Conservation (phyloP, 73 alveolate species). For the Tetrahymena borealis region DNA sequence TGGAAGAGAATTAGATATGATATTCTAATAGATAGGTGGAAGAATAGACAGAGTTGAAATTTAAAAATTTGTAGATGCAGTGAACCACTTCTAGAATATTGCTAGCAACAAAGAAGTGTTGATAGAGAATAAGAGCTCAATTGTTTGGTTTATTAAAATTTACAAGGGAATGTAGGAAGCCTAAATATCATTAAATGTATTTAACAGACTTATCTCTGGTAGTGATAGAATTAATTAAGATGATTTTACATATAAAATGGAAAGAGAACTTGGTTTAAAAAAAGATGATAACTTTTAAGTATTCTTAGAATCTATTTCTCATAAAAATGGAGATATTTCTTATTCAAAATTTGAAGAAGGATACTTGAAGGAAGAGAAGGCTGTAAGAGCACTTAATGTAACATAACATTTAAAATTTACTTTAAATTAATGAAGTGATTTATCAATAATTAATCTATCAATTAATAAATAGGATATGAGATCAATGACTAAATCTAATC, state of each 20-base stretch:
- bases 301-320: neutral
- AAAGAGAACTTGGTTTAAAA: neutral
- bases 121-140: neutral
- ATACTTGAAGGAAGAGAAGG: neutral
- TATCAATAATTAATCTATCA: too few relatives aligned
- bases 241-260: neutral
- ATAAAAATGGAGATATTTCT: neutral
- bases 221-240: neutral
- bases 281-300: neutral
- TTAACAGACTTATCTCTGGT: neutral
- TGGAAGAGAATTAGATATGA: neutral
- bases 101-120: neutral
- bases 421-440: neutral
- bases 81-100: neutral
- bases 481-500: neutral
- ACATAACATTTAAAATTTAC: neutral
- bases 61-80: neutral
- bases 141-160: neutral
- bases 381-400: neutral
- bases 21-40: neutral
- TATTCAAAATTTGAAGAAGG: neutral
- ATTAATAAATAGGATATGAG: neutral
- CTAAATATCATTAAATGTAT: neutral
- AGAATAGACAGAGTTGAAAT: neutral
- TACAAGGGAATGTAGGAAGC: neutral